phyloP scores from a whole-genome alignment of 176 grass and related monocot genomes.

The Raddia distichophylla region DNA sequence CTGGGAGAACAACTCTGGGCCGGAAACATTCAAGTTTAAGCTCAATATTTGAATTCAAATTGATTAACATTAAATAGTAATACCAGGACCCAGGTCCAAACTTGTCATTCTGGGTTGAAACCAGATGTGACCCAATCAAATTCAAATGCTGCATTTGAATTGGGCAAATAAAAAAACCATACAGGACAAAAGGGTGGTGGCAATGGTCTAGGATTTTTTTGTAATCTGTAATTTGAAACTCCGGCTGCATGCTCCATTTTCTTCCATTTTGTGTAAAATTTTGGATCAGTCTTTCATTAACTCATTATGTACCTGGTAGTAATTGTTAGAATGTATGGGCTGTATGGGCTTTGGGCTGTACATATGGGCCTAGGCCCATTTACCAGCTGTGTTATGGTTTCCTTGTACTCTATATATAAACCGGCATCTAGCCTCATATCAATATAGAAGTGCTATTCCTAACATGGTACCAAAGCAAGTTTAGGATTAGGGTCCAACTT shows the following conservation, averaged over 20 bases:
- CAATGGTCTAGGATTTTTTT: neutral
- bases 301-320: neutral
- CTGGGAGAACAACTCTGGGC: neutral
- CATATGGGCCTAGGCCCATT: too few relatives aligned
- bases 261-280: neutral
- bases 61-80: neutral
- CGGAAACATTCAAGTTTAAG: neutral
- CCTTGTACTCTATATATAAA: too few relatives aligned
- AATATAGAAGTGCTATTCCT: too few relatives aligned
- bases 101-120: neutral
- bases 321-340: too few relatives aligned
- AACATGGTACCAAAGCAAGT: too few relatives aligned
- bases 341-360: too few relatives aligned
- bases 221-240: neutral
- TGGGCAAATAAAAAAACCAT: neutral
- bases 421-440: too few relatives aligned
- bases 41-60: neutral
- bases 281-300: conserved; percentile 3
- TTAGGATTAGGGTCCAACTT: too few relatives aligned
- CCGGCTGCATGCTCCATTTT: neutral
- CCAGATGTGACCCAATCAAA: neutral
- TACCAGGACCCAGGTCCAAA: neutral
- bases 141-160: neutral
- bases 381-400: too few relatives aligned
- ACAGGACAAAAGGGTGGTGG: neutral